Evolutionary conservation across 352 stramenopile species (phyloP).

Genomic region (Pythium rishiriense): DNA sequence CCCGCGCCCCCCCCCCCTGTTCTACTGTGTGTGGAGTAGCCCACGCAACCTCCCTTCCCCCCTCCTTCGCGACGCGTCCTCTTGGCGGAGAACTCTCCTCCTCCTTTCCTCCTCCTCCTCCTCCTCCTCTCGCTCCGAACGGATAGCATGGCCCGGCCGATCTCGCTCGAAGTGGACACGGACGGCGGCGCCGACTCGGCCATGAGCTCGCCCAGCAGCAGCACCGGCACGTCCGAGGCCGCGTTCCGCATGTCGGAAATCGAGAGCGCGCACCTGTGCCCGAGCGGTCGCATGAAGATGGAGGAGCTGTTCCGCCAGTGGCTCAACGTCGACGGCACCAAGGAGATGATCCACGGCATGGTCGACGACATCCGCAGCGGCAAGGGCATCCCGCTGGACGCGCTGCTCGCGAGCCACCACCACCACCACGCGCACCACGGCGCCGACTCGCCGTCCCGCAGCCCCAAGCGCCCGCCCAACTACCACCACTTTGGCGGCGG

Average conservation of each 20-base stretch:
- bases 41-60: too few species aligned
- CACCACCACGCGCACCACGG: conserved; percentile 9
- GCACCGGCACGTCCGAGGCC: conserved; percentile 36
- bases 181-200: conserved; percentile 39
- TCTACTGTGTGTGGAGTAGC: neutral
- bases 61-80: neutral
- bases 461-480: conserved; percentile 78
- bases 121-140: neutral
- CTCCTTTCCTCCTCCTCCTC: neutral
- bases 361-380: conserved; percentile 77
- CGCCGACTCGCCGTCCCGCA: conserved; percentile 61
- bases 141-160: conserved; percentile 12
- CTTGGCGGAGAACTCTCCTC: neutral
- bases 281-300: conserved; percentile 84
- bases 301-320: conserved; percentile 86
- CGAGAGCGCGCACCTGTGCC: conserved; percentile 76
- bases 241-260: conserved; percentile 79
- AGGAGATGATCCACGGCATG: conserved; percentile 83
- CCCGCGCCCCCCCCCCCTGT: neutral
- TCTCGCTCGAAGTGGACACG: conserved; percentile 56
- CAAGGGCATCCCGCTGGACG: conserved; percentile 57
- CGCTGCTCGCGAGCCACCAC: conserved; percentile 26
- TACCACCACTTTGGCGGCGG: conserved; percentile 61
- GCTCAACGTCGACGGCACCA: conserved; percentile 84
- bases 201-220: conserved; percentile 61